Evolutionary conservation across 2,329 filamentous ascomycete species (phyloP).

Genomic region (Hypomyces perniciosus): DNA sequence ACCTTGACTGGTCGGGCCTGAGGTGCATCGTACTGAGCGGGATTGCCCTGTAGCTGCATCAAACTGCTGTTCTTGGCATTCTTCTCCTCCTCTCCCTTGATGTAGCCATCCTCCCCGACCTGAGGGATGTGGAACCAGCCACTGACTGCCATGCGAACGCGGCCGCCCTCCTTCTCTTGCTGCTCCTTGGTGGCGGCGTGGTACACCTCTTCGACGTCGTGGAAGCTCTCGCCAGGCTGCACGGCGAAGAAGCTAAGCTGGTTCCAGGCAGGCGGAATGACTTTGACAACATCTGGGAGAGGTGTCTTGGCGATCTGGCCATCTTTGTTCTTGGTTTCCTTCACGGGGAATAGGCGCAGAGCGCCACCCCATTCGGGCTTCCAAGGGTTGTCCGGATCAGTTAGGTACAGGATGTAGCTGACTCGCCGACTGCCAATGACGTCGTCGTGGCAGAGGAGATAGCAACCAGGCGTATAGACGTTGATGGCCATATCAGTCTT

Average conservation of each 20-base stretch:
- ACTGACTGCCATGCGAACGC: slow-evolving; percentile 94
- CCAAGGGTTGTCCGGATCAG: slow-evolving; percentile 88
- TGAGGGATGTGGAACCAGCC: slow-evolving; percentile 99
- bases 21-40: slow-evolving; percentile 82
- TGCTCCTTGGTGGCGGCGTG: slow-evolving; percentile 55
- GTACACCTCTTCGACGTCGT: slow-evolving; percentile 98
- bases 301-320: slow-evolving; percentile 76
- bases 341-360: slow-evolving; percentile 74
- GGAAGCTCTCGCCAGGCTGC: slow-evolving; percentile 96
- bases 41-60: slow-evolving; percentile 86
- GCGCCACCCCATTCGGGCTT: slow-evolving; percentile 89
- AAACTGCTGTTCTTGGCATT: slow-evolving; percentile 85
- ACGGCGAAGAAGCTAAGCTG: slow-evolving; percentile 98
- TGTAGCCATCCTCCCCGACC: slow-evolving; percentile 84
- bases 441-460: slow-evolving; percentile 94
- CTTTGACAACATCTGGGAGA: slow-evolving; percentile 67
- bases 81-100: slow-evolving; percentile 81
- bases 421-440: slow-evolving; percentile 95
- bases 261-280: slow-evolving; percentile 93
- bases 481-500: slow-evolving; percentile 99
- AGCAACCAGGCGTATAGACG: slow-evolving; percentile 93
- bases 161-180: slow-evolving; percentile 62
- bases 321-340: slow-evolving; percentile 52
- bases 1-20: slow-evolving; percentile 51
- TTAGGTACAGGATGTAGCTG: slow-evolving; percentile 95